Conservation (phyloP, 108 stramenopile genomes). For the Fragilaria crotonensis region DNA sequence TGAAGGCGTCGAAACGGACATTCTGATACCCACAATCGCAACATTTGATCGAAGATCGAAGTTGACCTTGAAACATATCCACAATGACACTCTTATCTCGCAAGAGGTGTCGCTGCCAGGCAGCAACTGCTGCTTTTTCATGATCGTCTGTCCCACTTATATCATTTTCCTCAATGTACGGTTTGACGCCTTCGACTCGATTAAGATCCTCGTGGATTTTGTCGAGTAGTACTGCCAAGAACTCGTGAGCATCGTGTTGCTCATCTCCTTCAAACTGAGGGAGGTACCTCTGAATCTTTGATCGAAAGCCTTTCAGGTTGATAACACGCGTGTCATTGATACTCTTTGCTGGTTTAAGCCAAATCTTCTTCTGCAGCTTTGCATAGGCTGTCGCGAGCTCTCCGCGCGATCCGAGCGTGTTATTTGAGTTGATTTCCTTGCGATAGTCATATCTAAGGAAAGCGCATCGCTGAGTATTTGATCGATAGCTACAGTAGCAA, state of each 20-base stretch:
- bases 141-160: slow-evolving; percentile 75
- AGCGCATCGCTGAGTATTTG: slow-evolving; percentile 14
- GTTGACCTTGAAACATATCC: slow-evolving; percentile 94
- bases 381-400: slow-evolving; percentile 78
- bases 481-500: neutral
- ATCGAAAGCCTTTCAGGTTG: slow-evolving; percentile 55
- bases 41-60: slow-evolving; percentile 77
- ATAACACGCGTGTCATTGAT: slow-evolving; percentile 26
- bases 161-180: slow-evolving; percentile 82
- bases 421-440: slow-evolving; percentile 82
- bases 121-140: slow-evolving; percentile 71
- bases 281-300: slow-evolving; percentile 57
- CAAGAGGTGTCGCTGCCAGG: slow-evolving; percentile 80
- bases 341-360: too few relatives aligned
- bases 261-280: slow-evolving; percentile 85
- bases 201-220: slow-evolving; percentile 94
- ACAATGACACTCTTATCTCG: slow-evolving; percentile 86
- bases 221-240: slow-evolving; percentile 80
- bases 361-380: slow-evolving; percentile 71
- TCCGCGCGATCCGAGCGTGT: slow-evolving; percentile 78
- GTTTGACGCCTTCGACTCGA: slow-evolving; percentile 75
- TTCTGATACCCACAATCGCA: slow-evolving; percentile 48
- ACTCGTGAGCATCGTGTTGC: slow-evolving; percentile 94
- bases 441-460: slow-evolving; percentile 43
- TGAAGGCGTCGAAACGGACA: slow-evolving; percentile 94